Conservation (phyloP, 176 grass and related monocot genomes). For the Triticum urartu region DNA sequence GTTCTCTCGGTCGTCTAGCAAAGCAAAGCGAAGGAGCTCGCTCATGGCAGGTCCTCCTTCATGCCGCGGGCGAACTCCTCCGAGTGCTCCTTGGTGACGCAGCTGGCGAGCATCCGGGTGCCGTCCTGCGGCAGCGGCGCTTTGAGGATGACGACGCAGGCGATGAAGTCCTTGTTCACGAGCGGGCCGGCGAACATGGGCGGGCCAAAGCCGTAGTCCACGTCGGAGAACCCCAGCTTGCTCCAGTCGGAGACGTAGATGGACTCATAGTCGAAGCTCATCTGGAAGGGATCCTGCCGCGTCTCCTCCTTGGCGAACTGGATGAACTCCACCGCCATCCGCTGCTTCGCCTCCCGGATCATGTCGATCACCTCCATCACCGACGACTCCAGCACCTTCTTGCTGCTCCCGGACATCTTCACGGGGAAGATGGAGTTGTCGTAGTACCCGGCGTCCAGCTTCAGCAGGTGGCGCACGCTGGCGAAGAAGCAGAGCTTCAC, state of each 20-base stretch:
- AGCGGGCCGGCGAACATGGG: slow-evolving; percentile 66
- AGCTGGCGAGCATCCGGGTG: slow-evolving; percentile 65
- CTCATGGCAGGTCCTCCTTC: slow-evolving; percentile 47
- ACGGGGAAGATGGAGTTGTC: slow-evolving; percentile 76
- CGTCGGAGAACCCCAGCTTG: slow-evolving; percentile 77
- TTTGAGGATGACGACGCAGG: slow-evolving; percentile 71
- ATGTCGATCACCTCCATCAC: slow-evolving; percentile 55
- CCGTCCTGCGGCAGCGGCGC: slow-evolving; percentile 68
- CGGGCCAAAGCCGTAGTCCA: slow-evolving; percentile 69
- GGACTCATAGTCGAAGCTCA: slow-evolving; percentile 82
- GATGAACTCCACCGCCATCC: slow-evolving; percentile 54
- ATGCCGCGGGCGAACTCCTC: slow-evolving; percentile 54
- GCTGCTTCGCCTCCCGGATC: slow-evolving; percentile 56
- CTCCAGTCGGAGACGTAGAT: slow-evolving; percentile 83
- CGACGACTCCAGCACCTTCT: slow-evolving; percentile 27
- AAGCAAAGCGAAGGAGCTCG: background rate
- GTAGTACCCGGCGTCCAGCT: slow-evolving; percentile 54
- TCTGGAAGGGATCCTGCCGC: slow-evolving; percentile 57
- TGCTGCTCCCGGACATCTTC: slow-evolving; percentile 24
- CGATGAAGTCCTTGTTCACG: slow-evolving; percentile 85
- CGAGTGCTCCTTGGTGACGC: slow-evolving; percentile 71
- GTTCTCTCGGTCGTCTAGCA: background rate
- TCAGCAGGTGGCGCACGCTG: slow-evolving; percentile 56
- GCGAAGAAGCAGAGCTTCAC: slow-evolving; percentile 64
- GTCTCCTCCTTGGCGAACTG: slow-evolving; percentile 67